Conservation (phyloP, 177 flowering plant genomes). For the Vitis hybrid region DNA sequence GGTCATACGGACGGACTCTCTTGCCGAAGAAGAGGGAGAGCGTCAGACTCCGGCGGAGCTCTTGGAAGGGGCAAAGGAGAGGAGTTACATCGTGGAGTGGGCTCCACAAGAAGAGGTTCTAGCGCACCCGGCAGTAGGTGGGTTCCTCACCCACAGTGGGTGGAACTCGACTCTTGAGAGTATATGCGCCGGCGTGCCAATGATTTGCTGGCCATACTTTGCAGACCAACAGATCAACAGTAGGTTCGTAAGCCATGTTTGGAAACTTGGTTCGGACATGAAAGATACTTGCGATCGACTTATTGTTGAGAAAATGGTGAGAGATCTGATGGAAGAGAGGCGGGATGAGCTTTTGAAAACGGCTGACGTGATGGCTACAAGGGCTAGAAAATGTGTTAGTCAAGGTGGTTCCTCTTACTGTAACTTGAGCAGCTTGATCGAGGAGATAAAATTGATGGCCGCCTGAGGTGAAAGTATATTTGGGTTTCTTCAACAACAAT, state of each 20-base stretch:
- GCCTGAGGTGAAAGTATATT: too few relatives aligned
- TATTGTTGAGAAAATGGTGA: constrained; percentile 14
- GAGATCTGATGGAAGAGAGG: constrained; percentile 14
- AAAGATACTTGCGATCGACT: constrained; percentile 11
- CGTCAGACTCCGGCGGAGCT: neutral
- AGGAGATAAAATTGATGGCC: constrained; percentile 1
- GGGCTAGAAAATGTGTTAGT: constrained; percentile 9
- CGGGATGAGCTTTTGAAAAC: constrained; percentile 11
- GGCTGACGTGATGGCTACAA: neutral
- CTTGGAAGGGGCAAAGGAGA: constrained; percentile 16
- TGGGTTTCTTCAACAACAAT: too few relatives aligned
- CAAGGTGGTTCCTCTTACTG: constrained; percentile 17
- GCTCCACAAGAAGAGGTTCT: constrained; percentile 39
- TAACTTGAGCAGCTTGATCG: constrained; percentile 9
- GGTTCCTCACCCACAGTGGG: constrained; percentile 37
- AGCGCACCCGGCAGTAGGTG: constrained; percentile 34
- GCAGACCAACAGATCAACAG: constrained; percentile 29
- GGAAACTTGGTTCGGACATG: constrained; percentile 22
- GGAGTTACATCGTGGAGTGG: constrained; percentile 35
- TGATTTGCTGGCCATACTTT: constrained; percentile 35
- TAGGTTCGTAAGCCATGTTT: constrained; percentile 14
- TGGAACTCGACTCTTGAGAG: constrained; percentile 40
- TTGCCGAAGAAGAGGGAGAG: too few relatives aligned
- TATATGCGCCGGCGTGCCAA: constrained; percentile 29
- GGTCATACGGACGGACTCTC: constrained; percentile 19